Conservation (phyloP, 768 basidiomycete species). For the Lentinula edodes region DNA sequence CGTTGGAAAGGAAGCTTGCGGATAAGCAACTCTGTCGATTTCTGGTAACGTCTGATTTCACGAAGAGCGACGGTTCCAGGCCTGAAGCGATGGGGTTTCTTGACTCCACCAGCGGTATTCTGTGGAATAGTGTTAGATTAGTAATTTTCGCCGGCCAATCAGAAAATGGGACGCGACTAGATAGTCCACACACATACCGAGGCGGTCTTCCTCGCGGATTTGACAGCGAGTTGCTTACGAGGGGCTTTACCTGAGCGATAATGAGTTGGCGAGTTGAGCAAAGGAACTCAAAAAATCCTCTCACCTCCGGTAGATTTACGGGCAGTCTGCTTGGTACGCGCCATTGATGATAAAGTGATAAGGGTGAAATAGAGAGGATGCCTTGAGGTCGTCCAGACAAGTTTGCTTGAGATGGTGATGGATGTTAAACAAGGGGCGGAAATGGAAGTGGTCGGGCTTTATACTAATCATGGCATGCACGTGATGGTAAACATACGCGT, state of each 20-base stretch:
- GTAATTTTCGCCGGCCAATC: neutral
- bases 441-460: slow-evolving; percentile 14
- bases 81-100: slow-evolving; percentile 80
- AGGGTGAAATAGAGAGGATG: slow-evolving; percentile 1
- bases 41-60: slow-evolving; percentile 65
- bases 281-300: slow-evolving; percentile 6
- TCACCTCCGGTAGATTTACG: slow-evolving; percentile 73
- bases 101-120: slow-evolving; percentile 60
- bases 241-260: slow-evolving; percentile 45
- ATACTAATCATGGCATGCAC: neutral
- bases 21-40: slow-evolving; percentile 59
- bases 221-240: slow-evolving; percentile 56
- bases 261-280: neutral
- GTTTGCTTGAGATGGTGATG: slow-evolving; percentile 17
- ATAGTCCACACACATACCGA: slow-evolving; percentile 22
- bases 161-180: neutral
- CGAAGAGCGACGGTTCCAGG: slow-evolving; percentile 75
- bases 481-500: neutral
- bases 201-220: slow-evolving; percentile 55
- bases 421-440: slow-evolving; percentile 16
- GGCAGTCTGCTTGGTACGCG: slow-evolving; percentile 72
- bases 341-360: slow-evolving; percentile 36
- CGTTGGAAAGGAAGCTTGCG: slow-evolving; percentile 68
- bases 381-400: slow-evolving; percentile 6
- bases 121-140: slow-evolving; percentile 15